Evolutionary conservation across 768 basidiomycete species (phyloP), one percentile per base, ranked within the genome.

Genomic region (Tubosaeta sp.): DNA sequence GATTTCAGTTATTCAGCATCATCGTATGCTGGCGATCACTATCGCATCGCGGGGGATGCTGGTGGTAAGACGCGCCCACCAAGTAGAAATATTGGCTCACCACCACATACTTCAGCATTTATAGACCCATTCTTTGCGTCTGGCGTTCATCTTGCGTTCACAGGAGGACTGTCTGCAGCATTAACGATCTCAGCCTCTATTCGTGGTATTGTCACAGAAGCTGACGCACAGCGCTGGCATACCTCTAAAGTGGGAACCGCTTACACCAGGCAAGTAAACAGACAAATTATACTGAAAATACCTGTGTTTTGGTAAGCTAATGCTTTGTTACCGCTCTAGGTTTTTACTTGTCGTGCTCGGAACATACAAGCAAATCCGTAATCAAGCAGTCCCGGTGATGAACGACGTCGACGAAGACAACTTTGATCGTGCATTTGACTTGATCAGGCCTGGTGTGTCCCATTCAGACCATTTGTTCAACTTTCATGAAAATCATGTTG

Each of bases 341-440:
- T 57, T 57, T 17, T 32, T 57, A 6, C 19, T 51, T 31, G 34
- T 51, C 35, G 43, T 51, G 25, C 69, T 86, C n/a, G 85, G 83
- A 56, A 83, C 84, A 56, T 86, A 85, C 65, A 86, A 84, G 65
- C 85, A 86, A 58, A 85, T 87, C 48, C 79, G 81, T 17, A 75
- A 82, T 4, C 83, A 86, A 60, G 72, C 71, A 34, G 70, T 67
- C 10, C 75, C 78, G 55, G 74, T 85, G 27, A 72, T 87, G 33
- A 78, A 74, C 2, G 85, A 87, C 54, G 75, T 87, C 26, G 75
- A 83, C 52, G 84, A 85, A 60, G 81, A 84, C 60, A 86, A 83
- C 59, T 87, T 83, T 59, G 85, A 87, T 38, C 57, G 50, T 8
- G 50, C 57, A 13, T 57, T 57, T 4, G 47, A 51, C 26, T 25